A percentile compares a stretch with the other conserved stretches of the same genome.
These are phyloP conservation scores for Quambalaria eucalypti DNA, from an alignment of 1,284 basidiomycete species.

Conservation along the genomic window DNA sequence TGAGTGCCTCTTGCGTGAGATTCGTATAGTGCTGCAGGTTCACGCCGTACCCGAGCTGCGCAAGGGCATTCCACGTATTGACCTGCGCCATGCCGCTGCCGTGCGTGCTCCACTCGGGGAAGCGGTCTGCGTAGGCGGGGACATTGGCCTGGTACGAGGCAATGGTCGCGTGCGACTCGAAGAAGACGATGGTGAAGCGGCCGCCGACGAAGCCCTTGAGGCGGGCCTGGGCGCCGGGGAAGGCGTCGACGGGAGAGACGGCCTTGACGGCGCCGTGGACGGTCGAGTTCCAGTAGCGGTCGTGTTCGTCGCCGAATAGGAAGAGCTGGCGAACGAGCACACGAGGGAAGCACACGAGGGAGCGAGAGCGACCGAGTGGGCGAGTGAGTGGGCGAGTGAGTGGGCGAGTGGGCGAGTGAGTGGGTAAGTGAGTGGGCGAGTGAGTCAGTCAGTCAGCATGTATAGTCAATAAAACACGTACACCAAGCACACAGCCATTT, in stretches of 20 bases:
- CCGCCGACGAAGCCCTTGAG: constrained; percentile 48
- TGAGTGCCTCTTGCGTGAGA: constrained; percentile 30
- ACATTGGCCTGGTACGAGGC: constrained; percentile 45
- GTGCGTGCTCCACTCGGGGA: constrained; percentile 42
- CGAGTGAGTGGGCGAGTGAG: too few species aligned
- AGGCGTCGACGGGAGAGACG: constrained; percentile 5
- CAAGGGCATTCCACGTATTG: constrained; percentile 51
- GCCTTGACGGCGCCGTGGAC: constrained; percentile 39
- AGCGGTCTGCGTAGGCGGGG: constrained; percentile 47
- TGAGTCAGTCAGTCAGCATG: too few species aligned
- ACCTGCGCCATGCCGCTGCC: constrained; percentile 47
- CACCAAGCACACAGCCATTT: background rate
- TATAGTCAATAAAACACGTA: too few species aligned
- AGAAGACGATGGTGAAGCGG: constrained; percentile 52
- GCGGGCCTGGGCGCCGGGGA: constrained; percentile 18
- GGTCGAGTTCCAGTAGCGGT: constrained; percentile 48
- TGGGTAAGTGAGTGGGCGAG: background rate
- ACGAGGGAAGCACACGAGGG: too few species aligned
- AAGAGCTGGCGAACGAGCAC: too few species aligned
- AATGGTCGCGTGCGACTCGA: constrained; percentile 26
- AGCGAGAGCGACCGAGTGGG: too few species aligned
- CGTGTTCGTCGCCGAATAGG: constrained; percentile 49
- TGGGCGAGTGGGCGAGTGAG: background rate
- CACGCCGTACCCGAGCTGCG: constrained; percentile 50
- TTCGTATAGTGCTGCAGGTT: constrained; percentile 48